phyloP scores from a whole-genome alignment of 1,284 basidiomycete genomes.

The Thelephora terrestris region DNA sequence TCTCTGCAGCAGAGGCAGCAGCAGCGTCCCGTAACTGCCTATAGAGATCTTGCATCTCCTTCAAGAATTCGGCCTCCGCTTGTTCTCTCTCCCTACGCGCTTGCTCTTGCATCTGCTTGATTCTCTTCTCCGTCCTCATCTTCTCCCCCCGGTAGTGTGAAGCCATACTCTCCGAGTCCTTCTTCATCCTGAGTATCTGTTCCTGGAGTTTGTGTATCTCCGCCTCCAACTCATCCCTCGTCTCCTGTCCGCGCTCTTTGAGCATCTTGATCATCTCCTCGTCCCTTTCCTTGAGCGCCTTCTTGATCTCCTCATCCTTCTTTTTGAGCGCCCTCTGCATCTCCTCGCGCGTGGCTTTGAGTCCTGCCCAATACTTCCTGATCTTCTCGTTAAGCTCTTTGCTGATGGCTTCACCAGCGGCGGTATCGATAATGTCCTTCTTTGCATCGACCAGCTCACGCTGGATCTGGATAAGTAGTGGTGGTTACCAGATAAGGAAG shows the following conservation, averaged over 20 bases:
- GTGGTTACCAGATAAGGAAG: no score
- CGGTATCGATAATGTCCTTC: constrained; percentile 9
- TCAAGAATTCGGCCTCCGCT: no score
- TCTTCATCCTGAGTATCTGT: not conserved
- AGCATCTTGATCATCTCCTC: no score
- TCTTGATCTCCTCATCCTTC: not conserved
- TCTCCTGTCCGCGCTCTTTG: not conserved
- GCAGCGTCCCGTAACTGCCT: no score
- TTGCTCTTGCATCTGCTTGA: no score
- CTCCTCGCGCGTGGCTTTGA: not conserved
- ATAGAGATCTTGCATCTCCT: no score
- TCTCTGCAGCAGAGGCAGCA: no score
- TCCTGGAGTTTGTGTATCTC: not conserved
- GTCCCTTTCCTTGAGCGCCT: no score
- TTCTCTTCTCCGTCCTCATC: no score
- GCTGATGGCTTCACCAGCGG: constrained; percentile 1
- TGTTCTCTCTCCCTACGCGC: no score
- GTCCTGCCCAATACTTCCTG: constrained; percentile 11
- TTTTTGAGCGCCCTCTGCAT: not conserved
- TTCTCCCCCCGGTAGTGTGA: no score
- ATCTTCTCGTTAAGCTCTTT: constrained; percentile 6
- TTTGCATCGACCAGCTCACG: constrained; percentile 12
- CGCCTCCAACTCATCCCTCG: not conserved
- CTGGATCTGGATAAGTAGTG: constrained; percentile 11
- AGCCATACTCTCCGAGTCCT: not conserved